Evolutionary conservation across 768 basidiomycete species (phyloP).

Genomic region (Termitomyces sp.): DNA sequence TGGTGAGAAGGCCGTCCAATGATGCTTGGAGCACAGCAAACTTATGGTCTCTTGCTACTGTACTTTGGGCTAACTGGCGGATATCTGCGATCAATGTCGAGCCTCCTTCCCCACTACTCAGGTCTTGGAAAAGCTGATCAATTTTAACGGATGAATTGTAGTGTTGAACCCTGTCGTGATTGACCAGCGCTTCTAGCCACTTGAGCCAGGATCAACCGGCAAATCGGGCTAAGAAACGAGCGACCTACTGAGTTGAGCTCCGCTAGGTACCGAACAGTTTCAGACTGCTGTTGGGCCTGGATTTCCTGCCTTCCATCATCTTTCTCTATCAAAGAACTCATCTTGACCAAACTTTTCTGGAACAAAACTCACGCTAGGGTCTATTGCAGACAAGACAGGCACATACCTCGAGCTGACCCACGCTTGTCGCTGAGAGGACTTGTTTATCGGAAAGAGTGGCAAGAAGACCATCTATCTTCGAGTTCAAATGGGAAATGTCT

Average conservation of each 20-base stretch:
- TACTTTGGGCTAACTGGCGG: slow-evolving; percentile 27
- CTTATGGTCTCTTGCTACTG: slow-evolving; percentile 29
- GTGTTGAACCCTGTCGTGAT: slow-evolving; percentile 69
- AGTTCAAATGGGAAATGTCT: slow-evolving; percentile 8
- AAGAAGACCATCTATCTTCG: slow-evolving; percentile 14
- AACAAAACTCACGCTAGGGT: neutral
- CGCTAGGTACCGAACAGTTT: slow-evolving; percentile 73
- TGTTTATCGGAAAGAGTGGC: neutral
- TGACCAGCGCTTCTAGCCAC: slow-evolving; percentile 86
- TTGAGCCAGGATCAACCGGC: slow-evolving; percentile 20
- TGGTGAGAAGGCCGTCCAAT: slow-evolving; percentile 30
- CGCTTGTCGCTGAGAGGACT: neutral
- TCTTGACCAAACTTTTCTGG: slow-evolving; percentile 28
- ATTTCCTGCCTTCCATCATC: slow-evolving; percentile 42
- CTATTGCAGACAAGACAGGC: neutral
- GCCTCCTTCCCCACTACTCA: slow-evolving; percentile 31
- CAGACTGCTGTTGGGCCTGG: slow-evolving; percentile 61
- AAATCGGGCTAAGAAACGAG: neutral
- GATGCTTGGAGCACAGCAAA: slow-evolving; percentile 33
- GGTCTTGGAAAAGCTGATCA: slow-evolving; percentile 50
- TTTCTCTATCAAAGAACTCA: slow-evolving; percentile 42
- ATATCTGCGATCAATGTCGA: slow-evolving; percentile 30
- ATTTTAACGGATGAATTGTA: slow-evolving; percentile 55
- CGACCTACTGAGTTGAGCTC: slow-evolving; percentile 62
- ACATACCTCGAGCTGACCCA: neutral